Evolutionary conservation across 2,329 filamentous ascomycete species (phyloP).

Genomic region (Plectosphaerella cucumerina): DNA sequence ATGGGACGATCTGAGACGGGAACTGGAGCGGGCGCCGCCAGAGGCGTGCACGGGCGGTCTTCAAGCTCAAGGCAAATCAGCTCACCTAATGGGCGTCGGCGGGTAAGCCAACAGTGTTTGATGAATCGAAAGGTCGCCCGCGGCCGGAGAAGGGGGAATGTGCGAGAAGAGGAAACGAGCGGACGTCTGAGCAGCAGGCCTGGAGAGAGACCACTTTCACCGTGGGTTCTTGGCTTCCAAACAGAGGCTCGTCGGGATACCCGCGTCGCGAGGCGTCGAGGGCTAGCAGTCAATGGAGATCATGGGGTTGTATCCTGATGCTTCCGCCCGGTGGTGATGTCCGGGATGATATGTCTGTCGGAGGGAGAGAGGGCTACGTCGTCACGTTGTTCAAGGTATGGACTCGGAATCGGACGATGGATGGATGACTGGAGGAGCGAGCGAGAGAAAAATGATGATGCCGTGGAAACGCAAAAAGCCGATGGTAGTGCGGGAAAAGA

Average conservation of each 20-base stretch:
- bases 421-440: no score
- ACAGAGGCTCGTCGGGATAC: no score
- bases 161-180: background rate
- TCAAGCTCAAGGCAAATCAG: no score
- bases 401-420: no score
- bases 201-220: background rate
- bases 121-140: conserved; percentile 51
- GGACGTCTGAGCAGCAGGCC: conserved; percentile 1
- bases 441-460: no score
- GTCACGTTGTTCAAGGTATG: no score
- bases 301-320: background rate
- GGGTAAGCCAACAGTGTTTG: no score
- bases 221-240: no score
- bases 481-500: no score
- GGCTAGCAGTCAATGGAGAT: background rate
- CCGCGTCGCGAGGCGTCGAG: background rate
- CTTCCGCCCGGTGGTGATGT: background rate
- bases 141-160: conserved; percentile 34
- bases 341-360: background rate
- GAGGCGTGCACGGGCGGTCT: no score
- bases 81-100: no score
- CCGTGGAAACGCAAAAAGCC: background rate
- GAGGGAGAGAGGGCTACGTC: background rate
- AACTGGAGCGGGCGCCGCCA: background rate
- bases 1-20: background rate